Evolutionary conservation across 257 asterid species (phyloP).

Genomic region (Osmanthus fragrans): DNA sequence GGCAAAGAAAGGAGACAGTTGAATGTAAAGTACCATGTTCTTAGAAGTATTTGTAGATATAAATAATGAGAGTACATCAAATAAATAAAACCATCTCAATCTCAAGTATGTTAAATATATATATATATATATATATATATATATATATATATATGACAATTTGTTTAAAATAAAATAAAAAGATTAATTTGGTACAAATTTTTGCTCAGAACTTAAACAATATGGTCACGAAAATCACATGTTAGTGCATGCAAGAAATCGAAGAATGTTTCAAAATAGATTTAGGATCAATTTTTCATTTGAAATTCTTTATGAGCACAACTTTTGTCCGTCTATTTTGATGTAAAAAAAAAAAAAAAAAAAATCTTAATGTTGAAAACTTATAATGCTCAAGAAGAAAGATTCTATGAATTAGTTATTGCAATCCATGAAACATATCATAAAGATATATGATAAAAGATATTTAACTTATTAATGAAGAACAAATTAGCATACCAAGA

Average conservation of each 20-base stretch:
- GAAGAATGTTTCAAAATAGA: too few species aligned
- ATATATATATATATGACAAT: not conserved
- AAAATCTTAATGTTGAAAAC: not conserved
- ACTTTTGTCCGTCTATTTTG: too few species aligned
- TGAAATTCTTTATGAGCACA: too few species aligned
- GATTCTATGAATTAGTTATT: not conserved
- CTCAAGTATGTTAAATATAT: not conserved
- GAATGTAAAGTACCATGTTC: too few species aligned
- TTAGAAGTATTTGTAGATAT: too few species aligned
- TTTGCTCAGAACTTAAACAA: not conserved
- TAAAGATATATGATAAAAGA: not conserved
- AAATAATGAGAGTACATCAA: not conserved
- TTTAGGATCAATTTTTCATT: too few species aligned
- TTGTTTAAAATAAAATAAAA: not conserved
- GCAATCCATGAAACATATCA: not conserved
- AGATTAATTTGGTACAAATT: not conserved
- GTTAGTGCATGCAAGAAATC: not conserved
- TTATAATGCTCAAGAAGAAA: too few species aligned
- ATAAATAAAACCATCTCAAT: not conserved
- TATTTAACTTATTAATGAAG: not conserved
- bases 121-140: not conserved
- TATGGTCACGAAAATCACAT: too few species aligned
- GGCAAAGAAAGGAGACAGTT: too few species aligned
- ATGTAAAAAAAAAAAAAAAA: too few species aligned
- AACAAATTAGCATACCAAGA: constrained; percentile 24